phyloP scores from a whole-genome alignment of 1,284 basidiomycete genomes.

The Quambalaria eucalypti region DNA sequence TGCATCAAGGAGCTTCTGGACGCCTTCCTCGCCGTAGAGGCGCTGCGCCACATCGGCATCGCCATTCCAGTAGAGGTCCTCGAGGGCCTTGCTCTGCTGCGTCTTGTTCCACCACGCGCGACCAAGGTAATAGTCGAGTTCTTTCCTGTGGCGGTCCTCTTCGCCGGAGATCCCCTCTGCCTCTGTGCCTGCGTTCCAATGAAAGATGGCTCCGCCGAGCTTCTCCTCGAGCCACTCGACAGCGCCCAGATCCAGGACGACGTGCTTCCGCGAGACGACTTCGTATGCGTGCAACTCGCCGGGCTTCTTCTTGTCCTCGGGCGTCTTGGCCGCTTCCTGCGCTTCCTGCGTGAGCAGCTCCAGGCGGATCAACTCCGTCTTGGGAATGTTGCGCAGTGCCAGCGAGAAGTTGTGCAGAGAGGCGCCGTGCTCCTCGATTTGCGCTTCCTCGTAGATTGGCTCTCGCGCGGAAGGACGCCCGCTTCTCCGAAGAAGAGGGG shows the following conservation, averaged over 20 bases:
- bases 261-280: slow-evolving; percentile 31
- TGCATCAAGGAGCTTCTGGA: too few relatives aligned
- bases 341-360: slow-evolving; percentile 31
- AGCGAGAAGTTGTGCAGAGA: slow-evolving; percentile 30
- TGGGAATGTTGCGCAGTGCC: slow-evolving; percentile 34
- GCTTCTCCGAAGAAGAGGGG: too few relatives aligned
- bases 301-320: slow-evolving; percentile 38
- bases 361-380: slow-evolving; percentile 34
- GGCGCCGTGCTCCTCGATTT: slow-evolving; percentile 23
- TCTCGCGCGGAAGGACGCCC: slow-evolving; percentile 28
- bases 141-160: too few relatives aligned
- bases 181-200: too few relatives aligned
- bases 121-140: too few relatives aligned
- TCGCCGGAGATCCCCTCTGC: too few relatives aligned
- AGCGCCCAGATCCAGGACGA: slow-evolving; percentile 44
- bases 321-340: slow-evolving; percentile 20
- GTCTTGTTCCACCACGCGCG: too few relatives aligned
- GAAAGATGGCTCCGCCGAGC: slow-evolving; percentile 39
- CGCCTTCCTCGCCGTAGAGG: too few relatives aligned
- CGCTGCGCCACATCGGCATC: too few relatives aligned
- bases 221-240: slow-evolving; percentile 46
- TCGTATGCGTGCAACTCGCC: slow-evolving; percentile 46
- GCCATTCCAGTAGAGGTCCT: too few relatives aligned
- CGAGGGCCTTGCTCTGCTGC: too few relatives aligned
- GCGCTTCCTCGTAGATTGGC: slow-evolving; percentile 29